These are phyloP conservation scores for Postia placenta DNA, from an alignment of 768 basidiomycete species.

Conservation along the genomic window DNA sequence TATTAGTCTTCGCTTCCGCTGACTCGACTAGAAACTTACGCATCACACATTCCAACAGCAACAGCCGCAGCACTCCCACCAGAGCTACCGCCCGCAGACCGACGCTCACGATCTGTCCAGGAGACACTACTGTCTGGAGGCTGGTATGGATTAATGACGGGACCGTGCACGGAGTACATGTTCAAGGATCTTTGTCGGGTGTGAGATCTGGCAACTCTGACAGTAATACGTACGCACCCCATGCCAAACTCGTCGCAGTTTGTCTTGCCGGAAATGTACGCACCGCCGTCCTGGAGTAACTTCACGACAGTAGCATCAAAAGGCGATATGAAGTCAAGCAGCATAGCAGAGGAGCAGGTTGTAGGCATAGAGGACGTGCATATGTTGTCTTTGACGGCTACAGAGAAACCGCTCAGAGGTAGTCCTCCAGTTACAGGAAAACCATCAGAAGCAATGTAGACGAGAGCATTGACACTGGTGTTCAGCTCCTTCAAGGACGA, in stretches of 20 bases:
- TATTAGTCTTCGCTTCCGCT: neutral
- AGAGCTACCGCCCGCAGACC: constrained; percentile 88
- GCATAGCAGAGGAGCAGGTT: constrained; percentile 75
- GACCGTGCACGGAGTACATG: constrained; percentile 63
- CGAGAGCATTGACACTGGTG: constrained; percentile 50
- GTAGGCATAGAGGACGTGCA: constrained; percentile 58
- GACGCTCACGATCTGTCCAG: constrained; percentile 26
- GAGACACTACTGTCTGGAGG: constrained; percentile 14
- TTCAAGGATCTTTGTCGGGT: constrained; percentile 60
- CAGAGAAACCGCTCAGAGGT: constrained; percentile 35
- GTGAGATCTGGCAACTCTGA: neutral
- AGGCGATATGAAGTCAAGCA: constrained; percentile 68
- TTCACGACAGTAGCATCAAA: constrained; percentile 84
- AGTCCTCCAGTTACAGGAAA: constrained; percentile 4
- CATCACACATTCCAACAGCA: constrained; percentile 74
- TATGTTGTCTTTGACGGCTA: constrained; percentile 89
- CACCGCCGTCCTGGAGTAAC: constrained; percentile 56
- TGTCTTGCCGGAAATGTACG: constrained; percentile 77
- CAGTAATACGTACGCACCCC: constrained; percentile 53
- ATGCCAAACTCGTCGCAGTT: constrained; percentile 99
- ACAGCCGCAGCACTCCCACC: constrained; percentile 96
- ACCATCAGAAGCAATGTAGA: constrained; percentile 26
- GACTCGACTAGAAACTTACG: constrained; percentile 42
- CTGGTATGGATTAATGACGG: constrained; percentile 72
- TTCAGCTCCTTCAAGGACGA: constrained; percentile 6